Conservation (phyloP, 1,139 yeast genomes). For the Geotrichum bryndzae region DNA sequence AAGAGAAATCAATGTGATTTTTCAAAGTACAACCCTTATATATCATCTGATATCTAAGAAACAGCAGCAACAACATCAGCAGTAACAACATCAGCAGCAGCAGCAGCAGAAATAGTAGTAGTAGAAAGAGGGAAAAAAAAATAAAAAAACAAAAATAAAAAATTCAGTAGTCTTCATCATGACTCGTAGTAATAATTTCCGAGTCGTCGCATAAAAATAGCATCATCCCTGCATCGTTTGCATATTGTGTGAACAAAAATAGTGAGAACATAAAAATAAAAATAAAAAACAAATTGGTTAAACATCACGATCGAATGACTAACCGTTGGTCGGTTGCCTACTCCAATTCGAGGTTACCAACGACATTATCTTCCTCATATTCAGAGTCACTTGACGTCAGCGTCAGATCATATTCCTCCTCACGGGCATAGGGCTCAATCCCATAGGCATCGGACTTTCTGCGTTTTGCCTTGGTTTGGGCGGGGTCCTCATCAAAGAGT, state of each 20-base stretch:
- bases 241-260: neutral
- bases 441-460: constrained; percentile 5
- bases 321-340: constrained; percentile 13
- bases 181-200: neutral
- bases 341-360: constrained; percentile 40
- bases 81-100: neutral
- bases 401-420: constrained; percentile 47
- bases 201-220: neutral
- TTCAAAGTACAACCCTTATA: neutral
- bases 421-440: constrained; percentile 37
- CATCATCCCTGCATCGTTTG: neutral
- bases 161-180: neutral
- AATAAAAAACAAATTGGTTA: neutral
- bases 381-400: constrained; percentile 25
- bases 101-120: neutral
- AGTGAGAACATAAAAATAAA: neutral
- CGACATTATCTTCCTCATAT: constrained; percentile 31
- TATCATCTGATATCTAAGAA: neutral
- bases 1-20: neutral
- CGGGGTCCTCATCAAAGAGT: neutral
- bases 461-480: neutral
- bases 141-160: neutral
- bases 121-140: neutral
- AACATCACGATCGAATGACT: neutral
- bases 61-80: neutral